Evolutionary conservation across 2,329 filamentous ascomycete species (phyloP).

Genomic region (Exophiala alcalophila): DNA sequence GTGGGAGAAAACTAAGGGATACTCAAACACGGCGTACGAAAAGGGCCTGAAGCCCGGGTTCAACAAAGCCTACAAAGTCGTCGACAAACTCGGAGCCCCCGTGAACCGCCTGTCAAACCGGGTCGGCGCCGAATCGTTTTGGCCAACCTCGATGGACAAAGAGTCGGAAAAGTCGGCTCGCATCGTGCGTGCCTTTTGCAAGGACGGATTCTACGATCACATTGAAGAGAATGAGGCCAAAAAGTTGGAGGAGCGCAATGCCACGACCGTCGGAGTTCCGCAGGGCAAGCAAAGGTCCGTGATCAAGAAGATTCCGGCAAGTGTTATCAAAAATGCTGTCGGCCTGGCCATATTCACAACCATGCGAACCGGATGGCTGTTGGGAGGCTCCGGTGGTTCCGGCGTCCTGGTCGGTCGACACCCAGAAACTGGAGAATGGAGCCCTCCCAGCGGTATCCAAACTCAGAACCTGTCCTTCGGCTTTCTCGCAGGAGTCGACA

Average conservation of each 20-base stretch:
- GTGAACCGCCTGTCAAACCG: conserved; percentile 80
- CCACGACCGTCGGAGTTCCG: conserved; percentile 38
- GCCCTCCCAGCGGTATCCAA: conserved; percentile 84
- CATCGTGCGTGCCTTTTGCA: conserved; percentile 87
- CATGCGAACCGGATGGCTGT: conserved; percentile 89
- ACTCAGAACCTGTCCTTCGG: conserved; percentile 85
- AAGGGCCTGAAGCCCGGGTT: conserved; percentile 63
- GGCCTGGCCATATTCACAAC: conserved; percentile 92
- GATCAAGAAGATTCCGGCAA: conserved; percentile 78
- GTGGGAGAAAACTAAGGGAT: conserved; percentile 52
- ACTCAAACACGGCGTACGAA: conserved; percentile 39
- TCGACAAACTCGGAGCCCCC: conserved; percentile 68
- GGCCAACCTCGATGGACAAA: conserved; percentile 79
- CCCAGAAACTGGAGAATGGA: conserved; percentile 79
- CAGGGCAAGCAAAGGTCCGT: conserved; percentile 62
- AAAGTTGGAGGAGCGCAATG: conserved; percentile 35
- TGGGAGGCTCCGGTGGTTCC: conserved; percentile 85
- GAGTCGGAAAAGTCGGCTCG: conserved; percentile 90
- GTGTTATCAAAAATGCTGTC: conserved; percentile 83
- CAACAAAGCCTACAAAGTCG: conserved; percentile 66
- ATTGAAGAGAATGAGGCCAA: conserved; percentile 54
- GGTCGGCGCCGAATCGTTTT: conserved; percentile 77
- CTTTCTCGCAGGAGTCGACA: conserved; percentile 87
- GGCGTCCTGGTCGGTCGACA: conserved; percentile 81
- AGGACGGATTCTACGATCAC: conserved; percentile 67